A percentile compares a stretch with the other conserved stretches of the same genome.
phyloP scores from a whole-genome alignment of 257 asterid species.

The Nicotiana obtusifolia region DNA sequence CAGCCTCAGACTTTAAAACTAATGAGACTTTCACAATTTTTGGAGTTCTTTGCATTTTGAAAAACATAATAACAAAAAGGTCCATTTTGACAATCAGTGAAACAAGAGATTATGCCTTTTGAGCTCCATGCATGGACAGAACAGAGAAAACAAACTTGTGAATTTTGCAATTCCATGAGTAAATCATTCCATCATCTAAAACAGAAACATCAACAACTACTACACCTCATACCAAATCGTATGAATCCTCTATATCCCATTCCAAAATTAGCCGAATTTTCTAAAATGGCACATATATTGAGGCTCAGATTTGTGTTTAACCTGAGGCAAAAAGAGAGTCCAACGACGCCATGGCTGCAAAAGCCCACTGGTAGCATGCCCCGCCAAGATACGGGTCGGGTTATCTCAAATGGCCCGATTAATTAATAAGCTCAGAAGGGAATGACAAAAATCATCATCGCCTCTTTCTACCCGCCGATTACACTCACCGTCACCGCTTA shows the following conservation, averaged over 20 bases:
- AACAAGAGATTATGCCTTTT: too few species aligned
- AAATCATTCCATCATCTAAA: too few species aligned
- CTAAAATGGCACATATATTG: not conserved
- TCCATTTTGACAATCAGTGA: too few species aligned
- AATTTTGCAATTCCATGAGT: too few species aligned
- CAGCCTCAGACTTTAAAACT: slow-evolving; percentile 26
- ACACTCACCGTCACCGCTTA: not conserved
- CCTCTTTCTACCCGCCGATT: not conserved
- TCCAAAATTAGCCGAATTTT: too few species aligned
- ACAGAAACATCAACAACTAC: too few species aligned
- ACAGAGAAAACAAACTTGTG: too few species aligned
- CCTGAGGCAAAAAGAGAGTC: not conserved
- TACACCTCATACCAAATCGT: too few species aligned
- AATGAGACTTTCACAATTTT: not conserved
- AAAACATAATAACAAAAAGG: too few species aligned
- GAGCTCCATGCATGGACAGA: too few species aligned
- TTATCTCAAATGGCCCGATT: not conserved
- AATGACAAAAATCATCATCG: not conserved
- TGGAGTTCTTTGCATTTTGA: too few species aligned
- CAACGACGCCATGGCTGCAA: slow-evolving; percentile 22
- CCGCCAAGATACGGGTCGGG: slow-evolving; percentile 21
- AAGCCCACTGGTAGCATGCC: slow-evolving; percentile 17
- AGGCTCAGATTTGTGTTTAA: not conserved
- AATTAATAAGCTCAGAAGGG: not conserved
- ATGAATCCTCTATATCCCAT: too few species aligned